Evolutionary conservation across 2,329 filamentous ascomycete species (phyloP), one percentile per base, ranked within the genome.

Genomic region (Fonsecaea multimorphosa): DNA sequence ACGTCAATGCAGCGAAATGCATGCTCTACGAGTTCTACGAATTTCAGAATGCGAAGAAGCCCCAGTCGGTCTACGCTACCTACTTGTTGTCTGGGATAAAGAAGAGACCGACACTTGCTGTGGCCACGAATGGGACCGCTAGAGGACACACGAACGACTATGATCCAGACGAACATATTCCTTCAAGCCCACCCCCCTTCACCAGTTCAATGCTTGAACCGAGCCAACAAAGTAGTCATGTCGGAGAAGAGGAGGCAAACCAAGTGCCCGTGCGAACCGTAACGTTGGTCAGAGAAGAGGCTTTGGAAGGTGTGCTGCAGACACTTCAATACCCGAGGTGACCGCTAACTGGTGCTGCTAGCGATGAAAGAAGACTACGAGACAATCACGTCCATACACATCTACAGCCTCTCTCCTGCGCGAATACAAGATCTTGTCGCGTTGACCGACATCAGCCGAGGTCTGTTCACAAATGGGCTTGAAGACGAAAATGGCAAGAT

Each of bases 21-120:
- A 96, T 95, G 86, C 87, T 93, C 16, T 96, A 87, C 78, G 91
- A 96, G 34, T 98, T 96, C 72, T 87, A 97, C 76, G 83, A 85
- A 68, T 86, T 84, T 63, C 91, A 96, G 75, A 96, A 93, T 77
- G 83, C 82, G 61, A 91, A 90, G 77, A 90, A 88, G 67, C 84
- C 90, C 0, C 85, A 87, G 24, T 89, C 87, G 29, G 83, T 97
- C n/a, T 87, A 96, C 79, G 95, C 94, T 52, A 97, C 93, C n/a
- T 99, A 97, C 78, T 82, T 97, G 56, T 76, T 99, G 53, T 90
- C 89, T 58, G 95, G 94, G 44, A 85, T 82, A 24, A 90, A 86
- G 73, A 82, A 78, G 60, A 74, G 75, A 19, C 76, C 78, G 14
- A 58, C 71, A 9, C 72, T 40, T 12, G 34, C 61, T 4, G 32